Evolutionary conservation across 2,329 filamentous ascomycete species (phyloP).

Genomic region (Ascocoryne sarcoides): DNA sequence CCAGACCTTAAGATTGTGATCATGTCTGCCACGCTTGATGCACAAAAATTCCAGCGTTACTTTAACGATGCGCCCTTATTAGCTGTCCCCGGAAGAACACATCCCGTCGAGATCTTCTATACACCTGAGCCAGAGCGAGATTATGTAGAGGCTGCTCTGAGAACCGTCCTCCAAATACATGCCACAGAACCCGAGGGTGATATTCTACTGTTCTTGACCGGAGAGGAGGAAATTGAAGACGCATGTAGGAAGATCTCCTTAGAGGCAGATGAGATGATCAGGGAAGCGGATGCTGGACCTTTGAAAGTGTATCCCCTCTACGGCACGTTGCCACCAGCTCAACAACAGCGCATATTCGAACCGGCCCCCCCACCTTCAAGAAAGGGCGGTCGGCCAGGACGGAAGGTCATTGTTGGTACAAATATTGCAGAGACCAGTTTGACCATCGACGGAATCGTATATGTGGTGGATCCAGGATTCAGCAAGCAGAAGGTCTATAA

Average conservation of each 20-base stretch:
- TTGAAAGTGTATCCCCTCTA: conserved; percentile 89
- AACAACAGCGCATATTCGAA: conserved; percentile 94
- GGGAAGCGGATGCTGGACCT: conserved; percentile 86
- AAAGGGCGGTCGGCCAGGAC: conserved; percentile 74
- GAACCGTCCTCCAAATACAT: conserved; percentile 95
- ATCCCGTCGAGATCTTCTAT: conserved; percentile 97
- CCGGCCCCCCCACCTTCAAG: conserved; percentile 67
- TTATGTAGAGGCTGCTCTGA: conserved; percentile 89
- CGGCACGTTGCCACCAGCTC: conserved; percentile 80
- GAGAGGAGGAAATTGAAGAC: conserved; percentile 98
- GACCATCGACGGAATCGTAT: conserved; percentile 98
- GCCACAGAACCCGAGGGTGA: conserved; percentile 88
- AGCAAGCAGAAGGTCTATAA: conserved; percentile 99
- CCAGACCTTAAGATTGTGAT: conserved; percentile 96
- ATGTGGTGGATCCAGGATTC: conserved; percentile 98
- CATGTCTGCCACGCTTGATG: conserved; percentile 96
- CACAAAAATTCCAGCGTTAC: conserved; percentile 95
- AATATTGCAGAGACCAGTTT: conserved; percentile 97
- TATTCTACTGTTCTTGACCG: conserved; percentile 88
- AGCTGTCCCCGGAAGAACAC: conserved; percentile 87
- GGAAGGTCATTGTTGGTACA: conserved; percentile 89
- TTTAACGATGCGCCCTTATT: conserved; percentile 91
- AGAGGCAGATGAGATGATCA: conserved; percentile 83
- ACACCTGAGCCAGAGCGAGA: conserved; percentile 93
- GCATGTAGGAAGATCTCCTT: conserved; percentile 84